Conservation (phyloP, 306 rosid genomes). For the Bauhinia variegata region DNA sequence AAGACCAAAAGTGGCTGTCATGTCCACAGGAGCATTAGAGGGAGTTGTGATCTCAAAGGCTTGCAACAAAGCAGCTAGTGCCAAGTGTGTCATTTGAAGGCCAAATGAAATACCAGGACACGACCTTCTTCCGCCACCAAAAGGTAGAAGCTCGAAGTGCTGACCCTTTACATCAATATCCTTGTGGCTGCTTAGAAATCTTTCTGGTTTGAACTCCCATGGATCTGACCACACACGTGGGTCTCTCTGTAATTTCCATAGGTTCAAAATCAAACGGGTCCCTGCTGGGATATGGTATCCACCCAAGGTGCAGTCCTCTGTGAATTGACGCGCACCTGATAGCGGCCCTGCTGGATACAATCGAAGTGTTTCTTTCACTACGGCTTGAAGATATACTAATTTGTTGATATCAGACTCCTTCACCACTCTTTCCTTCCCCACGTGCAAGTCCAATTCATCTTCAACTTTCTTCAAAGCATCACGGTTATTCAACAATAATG, state of each 20-base stretch:
- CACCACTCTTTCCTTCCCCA: constrained; percentile 51
- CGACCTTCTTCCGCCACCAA: constrained; percentile 56
- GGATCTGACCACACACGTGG: constrained; percentile 49
- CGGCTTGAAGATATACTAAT: constrained; percentile 53
- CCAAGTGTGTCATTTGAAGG: constrained; percentile 38
- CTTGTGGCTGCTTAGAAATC: constrained; percentile 48
- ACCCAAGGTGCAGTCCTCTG: constrained; percentile 44
- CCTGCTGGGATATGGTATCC: constrained; percentile 50
- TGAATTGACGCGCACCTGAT: constrained; percentile 40
- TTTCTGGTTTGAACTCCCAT: constrained; percentile 53
- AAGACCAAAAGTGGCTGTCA: constrained; percentile 48
- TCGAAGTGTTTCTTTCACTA: constrained; percentile 53
- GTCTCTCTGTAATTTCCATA: constrained; percentile 57
- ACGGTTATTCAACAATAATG: constrained; percentile 38
- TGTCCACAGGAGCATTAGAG: constrained; percentile 36
- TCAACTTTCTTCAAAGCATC: constrained; percentile 35
- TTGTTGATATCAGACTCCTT: constrained; percentile 50
- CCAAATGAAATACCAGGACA: constrained; percentile 49
- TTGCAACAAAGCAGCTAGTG: constrained; percentile 44
- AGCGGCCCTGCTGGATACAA: constrained; percentile 54
- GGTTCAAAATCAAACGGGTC: constrained; percentile 48
- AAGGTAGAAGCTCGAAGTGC: constrained; percentile 49
- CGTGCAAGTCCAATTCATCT: constrained; percentile 54
- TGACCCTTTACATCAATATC: constrained; percentile 49
- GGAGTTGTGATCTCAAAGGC: constrained; percentile 43